These are phyloP conservation scores for Plantago major DNA, from an alignment of 257 asterid species.

Conservation along the genomic window DNA sequence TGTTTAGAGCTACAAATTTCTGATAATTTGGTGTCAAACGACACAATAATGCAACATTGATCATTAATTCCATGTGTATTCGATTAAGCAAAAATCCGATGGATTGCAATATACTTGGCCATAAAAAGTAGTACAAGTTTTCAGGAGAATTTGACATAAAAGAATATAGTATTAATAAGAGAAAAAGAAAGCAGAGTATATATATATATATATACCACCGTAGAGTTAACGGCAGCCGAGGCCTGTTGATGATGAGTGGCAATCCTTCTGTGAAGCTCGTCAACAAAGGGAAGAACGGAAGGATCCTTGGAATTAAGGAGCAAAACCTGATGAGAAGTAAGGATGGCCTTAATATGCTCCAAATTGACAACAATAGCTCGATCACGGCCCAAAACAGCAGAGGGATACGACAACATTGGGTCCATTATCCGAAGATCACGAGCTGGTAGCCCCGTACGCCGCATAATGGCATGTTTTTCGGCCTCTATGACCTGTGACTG, in stretches of 20 bases:
- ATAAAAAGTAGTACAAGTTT: too few relatives aligned
- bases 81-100: slow-evolving; percentile 27
- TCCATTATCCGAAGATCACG: slow-evolving; percentile 86
- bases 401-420: slow-evolving; percentile 65
- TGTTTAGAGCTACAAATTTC: too few relatives aligned
- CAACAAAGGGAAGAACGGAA: slow-evolving; percentile 56
- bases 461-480: slow-evolving; percentile 77
- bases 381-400: slow-evolving; percentile 73
- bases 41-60: too few relatives aligned
- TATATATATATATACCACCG: not conserved
- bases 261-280: slow-evolving; percentile 43
- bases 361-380: slow-evolving; percentile 73
- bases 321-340: slow-evolving; percentile 68
- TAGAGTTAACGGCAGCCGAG: not conserved
- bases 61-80: too few relatives aligned
- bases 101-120: too few relatives aligned
- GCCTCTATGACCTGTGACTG: slow-evolving; percentile 63
- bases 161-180: too few relatives aligned
- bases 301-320: slow-evolving; percentile 70
- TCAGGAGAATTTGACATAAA: too few relatives aligned
- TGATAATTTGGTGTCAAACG: too few relatives aligned
- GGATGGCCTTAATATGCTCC: slow-evolving; percentile 70
- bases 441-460: slow-evolving; percentile 79
- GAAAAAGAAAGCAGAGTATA: not conserved
- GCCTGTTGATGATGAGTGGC: slow-evolving; percentile 54